Conservation (phyloP, 495 filamentous ascomycete genomes). For the Symbiotaphrina buchneri region DNA sequence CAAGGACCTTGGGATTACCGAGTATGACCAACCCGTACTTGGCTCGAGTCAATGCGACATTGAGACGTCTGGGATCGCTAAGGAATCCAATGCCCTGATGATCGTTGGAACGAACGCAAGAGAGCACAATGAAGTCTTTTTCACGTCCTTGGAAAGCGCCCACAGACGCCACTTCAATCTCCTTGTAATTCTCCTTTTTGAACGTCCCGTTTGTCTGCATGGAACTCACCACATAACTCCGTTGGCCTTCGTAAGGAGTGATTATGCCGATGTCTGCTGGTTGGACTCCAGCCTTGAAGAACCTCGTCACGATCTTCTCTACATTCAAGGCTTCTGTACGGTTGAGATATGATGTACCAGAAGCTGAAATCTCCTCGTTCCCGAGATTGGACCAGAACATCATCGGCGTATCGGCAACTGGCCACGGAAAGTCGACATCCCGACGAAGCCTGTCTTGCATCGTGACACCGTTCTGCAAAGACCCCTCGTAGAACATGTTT, state of each 20-base stretch:
- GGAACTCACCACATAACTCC: conserved; percentile 93
- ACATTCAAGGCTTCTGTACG: conserved; percentile 93
- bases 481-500: conserved; percentile 99
- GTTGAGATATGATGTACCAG: conserved; percentile 94
- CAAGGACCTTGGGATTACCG: conserved; percentile 93
- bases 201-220: conserved; percentile 96
- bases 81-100: conserved; percentile 99
- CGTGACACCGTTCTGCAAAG: conserved; percentile 91
- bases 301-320: conserved; percentile 93
- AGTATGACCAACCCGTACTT: conserved; percentile 93
- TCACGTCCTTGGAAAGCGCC: conserved; percentile 98
- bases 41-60: conserved; percentile 93
- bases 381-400: conserved; percentile 99
- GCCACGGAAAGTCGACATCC: conserved; percentile 98
- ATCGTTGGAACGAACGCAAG: conserved; percentile 95
- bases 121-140: conserved; percentile 97
- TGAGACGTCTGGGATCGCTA: conserved; percentile 92
- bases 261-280: conserved; percentile 90
- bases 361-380: conserved; percentile 94
- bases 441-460: conserved; percentile 67
- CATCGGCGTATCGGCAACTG: conserved; percentile 84
- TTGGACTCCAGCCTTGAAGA: conserved; percentile 97
- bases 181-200: conserved; percentile 97
- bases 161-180: conserved; percentile 94
- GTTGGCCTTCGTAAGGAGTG: conserved; percentile 95